phyloP scores from a whole-genome alignment of 441 rosid species.

The Pelargonium citronellum region DNA sequence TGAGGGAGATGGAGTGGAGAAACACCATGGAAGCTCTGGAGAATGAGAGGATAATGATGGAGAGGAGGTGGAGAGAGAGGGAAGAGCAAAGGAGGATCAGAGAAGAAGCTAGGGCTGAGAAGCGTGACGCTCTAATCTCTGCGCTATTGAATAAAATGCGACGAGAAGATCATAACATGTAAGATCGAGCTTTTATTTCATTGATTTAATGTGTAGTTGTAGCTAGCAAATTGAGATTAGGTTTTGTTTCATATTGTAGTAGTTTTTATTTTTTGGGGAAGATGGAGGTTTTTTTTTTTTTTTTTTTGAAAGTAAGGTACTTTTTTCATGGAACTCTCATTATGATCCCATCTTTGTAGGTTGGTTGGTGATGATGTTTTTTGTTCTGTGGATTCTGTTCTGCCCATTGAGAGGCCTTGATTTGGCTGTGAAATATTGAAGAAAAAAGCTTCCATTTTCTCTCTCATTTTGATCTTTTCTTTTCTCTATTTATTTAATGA shows the following conservation, averaged over 20 bases:
- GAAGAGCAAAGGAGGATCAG: constrained; percentile 81
- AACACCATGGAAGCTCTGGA: constrained; percentile 70
- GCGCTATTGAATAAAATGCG: constrained; percentile 65
- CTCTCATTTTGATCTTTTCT: not conserved
- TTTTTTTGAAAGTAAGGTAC: too few species aligned
- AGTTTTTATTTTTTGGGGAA: too few species aligned
- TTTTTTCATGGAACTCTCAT: too few species aligned
- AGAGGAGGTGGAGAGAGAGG: constrained; percentile 76
- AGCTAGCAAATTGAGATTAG: constrained; percentile 24
- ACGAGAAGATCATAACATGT: constrained; percentile 44
- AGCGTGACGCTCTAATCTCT: constrained; percentile 72
- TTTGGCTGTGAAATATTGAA: too few species aligned
- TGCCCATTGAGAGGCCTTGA: not conserved
- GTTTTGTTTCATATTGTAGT: constrained; percentile 19
- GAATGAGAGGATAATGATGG: constrained; percentile 74
- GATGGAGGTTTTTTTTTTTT: too few species aligned
- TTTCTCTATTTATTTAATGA: not conserved
- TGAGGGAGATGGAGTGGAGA: constrained; percentile 84
- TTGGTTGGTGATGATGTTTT: not conserved
- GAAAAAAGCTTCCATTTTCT: not conserved
- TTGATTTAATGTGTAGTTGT: not conserved
- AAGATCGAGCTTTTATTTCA: not conserved
- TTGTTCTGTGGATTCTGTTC: constrained; percentile 3
- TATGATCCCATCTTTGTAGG: not conserved
- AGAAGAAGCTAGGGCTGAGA: constrained; percentile 93